Conservation (phyloP, 805 yeast genomes). For the Blastobotrys parvus region DNA sequence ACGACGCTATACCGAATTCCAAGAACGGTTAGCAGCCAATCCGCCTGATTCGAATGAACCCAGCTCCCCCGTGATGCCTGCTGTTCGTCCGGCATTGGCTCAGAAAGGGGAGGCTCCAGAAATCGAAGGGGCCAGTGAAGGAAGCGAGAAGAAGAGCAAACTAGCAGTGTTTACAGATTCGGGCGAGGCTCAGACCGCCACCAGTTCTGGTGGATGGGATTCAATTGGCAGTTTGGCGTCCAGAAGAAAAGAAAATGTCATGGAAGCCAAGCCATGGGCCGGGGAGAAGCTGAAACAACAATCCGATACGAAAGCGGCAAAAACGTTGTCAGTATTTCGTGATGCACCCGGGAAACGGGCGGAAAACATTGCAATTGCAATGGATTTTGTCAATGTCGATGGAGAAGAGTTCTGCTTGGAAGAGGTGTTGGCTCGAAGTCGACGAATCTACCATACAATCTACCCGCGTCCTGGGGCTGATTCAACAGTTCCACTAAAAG, state of each 20-base stretch:
- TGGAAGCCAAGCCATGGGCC: constrained; percentile 49
- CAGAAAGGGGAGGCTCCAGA: constrained; percentile 25
- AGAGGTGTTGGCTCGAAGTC: constrained; percentile 53
- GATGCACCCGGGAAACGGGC: constrained; percentile 9
- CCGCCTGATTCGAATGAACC: constrained; percentile 24
- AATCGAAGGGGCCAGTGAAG: constrained; percentile 12
- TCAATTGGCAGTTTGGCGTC: constrained; percentile 40
- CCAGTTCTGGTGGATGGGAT: constrained; percentile 30
- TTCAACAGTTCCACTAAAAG: constrained; percentile 40
- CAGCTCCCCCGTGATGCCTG: constrained; percentile 30
- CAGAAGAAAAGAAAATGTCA: constrained; percentile 56
- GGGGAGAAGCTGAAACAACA: constrained; percentile 39
- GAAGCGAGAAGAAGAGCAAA: constrained; percentile 21
- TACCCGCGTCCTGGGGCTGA: constrained; percentile 6
- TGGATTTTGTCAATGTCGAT: constrained; percentile 18
- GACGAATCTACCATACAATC: constrained; percentile 26
- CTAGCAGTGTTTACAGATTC: constrained; percentile 38
- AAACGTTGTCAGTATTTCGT: constrained; percentile 10
- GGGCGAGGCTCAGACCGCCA: constrained; percentile 12
- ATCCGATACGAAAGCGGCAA: constrained; percentile 2
- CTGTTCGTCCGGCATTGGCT: constrained; percentile 29
- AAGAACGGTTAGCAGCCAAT: constrained; percentile 29
- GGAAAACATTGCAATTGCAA: constrained; percentile 17
- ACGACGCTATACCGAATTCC: constrained; percentile 38
- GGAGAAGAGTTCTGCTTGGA: constrained; percentile 50